Base-by-base conservation (phyloP, 192 early-diverging fungal species). In the Gaertneriomyces sp. region DNA sequence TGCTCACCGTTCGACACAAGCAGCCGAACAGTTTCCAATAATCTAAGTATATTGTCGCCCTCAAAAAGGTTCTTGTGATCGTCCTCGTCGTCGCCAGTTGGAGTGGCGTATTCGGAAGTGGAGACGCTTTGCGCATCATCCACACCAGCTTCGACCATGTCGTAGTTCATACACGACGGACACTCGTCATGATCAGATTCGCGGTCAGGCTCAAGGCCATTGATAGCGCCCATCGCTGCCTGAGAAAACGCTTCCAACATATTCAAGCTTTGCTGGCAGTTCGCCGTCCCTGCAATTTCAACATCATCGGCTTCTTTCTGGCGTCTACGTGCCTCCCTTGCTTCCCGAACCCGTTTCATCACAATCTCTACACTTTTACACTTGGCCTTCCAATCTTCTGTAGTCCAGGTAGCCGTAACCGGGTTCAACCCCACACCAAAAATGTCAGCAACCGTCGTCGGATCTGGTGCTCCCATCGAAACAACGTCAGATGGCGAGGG, bases 271-370 rank as follows among this genome's bases (percentile, higher is more conserved):
- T 9, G 33, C 38, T 56, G 54, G 8, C 33, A 14, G 39, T 16
- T 33, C 3, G 55, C 33, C 5, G 53, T 52, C 7, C 9, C 53
- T 7, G 39, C 58, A 61, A 42, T 46, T 11, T 33, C 54, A 10
- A 14, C n/a, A 11, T 55, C 54, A 12, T 12, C 1, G 12, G 39
- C 41, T 10, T 51, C 49, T 53, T 58, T 60, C 3, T 66, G 63
- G 19, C 42, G 42, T 7, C 63, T 11, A 7, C 63, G 45, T 17
- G 56, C 14, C 14, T 65, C 64, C 17, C 70, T 12, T 7, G 70
- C 63, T 42, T 60, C 63, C 33, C 70, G 55, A 9, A 66, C 64
- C 9, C 64, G 55, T 33, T 65, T 72, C 63, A 72, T 70, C n/a
- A 72, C 70, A 9, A 60, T 59, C 52, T 72, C 70, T 7, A 72